Evolutionary conservation across 345 rosid species (phyloP).

Genomic region (Balakata baccata): DNA sequence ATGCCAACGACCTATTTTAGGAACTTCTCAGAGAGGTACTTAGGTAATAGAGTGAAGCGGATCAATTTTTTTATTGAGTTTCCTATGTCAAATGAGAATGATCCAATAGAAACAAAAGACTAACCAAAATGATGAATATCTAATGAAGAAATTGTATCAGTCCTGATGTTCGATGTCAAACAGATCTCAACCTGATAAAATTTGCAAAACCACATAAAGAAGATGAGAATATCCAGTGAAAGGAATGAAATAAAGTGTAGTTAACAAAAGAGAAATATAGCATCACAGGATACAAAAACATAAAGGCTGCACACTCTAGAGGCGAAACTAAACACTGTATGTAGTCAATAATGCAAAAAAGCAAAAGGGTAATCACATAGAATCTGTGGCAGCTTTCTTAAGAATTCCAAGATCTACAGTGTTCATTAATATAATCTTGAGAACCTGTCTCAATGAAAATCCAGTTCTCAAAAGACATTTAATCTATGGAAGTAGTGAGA

Average conservation of each 20-base stretch:
- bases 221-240: background rate
- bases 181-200: slow-evolving; percentile 92
- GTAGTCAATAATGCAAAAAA: too few relatives aligned
- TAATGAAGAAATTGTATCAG: slow-evolving; percentile 72
- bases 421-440: background rate
- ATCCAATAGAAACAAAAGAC: slow-evolving; percentile 21
- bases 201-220: background rate
- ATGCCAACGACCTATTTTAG: background rate
- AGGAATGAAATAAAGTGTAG: background rate
- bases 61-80: background rate
- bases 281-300: background rate
- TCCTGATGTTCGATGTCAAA: slow-evolving; percentile 83
- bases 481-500: background rate
- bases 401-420: background rate
- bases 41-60: background rate
- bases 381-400: background rate
- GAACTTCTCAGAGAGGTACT: background rate
- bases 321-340: background rate
- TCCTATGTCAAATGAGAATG: background rate
- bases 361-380: background rate
- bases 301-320: background rate
- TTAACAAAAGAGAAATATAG: background rate
- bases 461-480: background rate
- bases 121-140: slow-evolving; percentile 89
- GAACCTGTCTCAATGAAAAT: background rate